Base-by-base conservation (phyloP, 2,329 filamentous ascomycete species). In the Mycosphaerella sp. region DNA sequence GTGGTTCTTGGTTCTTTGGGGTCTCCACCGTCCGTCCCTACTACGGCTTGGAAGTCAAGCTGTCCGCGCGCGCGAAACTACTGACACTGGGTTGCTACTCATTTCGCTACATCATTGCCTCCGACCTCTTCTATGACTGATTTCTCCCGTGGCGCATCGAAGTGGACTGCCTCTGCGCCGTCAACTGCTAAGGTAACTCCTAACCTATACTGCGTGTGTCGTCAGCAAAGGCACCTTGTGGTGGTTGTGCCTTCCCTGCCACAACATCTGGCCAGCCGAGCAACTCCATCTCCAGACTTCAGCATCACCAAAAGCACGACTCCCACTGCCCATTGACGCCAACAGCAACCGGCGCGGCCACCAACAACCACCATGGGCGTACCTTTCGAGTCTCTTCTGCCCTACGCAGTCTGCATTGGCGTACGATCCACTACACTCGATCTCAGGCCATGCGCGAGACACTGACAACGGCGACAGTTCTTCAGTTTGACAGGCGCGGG, bases 331-430 rank as follows among this genome's bases (percentile, higher is more conserved):
- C 28, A 36, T 45, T 48, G 39, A 45, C 36, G n/a, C 34, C 45
- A 16, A 17, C 37, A 44, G 45, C 25, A 14, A 41, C 27, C 25
- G 36, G 39, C 48, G 47, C 47, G 16, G 41, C 47, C 30, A 37
- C 25, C 40, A 27, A 53, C 32, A 43, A 10, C 3, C 16, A 40
- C 21, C 32, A 83, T 83, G 81, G 80, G 79, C 69, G 79, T 85
- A 56, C 81, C 81, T 40, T 84, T 84, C 68, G 81, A 85, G 72
- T 77, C 81, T 59, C 69, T 84, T 59, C 65, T 84, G 62, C 81
- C 81, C 43, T 84, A 83, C 66, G 81, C 74, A 61, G 79, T 84
- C 66, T 80, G 82, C 70, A 70, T 81, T 49, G 75, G 69, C 66
- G 80, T 83, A 77, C 50, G 55, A 54, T 9, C 44, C 27, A 16